Conservation (phyloP, 768 basidiomycete species). For the Kwoniella heveanensis region DNA sequence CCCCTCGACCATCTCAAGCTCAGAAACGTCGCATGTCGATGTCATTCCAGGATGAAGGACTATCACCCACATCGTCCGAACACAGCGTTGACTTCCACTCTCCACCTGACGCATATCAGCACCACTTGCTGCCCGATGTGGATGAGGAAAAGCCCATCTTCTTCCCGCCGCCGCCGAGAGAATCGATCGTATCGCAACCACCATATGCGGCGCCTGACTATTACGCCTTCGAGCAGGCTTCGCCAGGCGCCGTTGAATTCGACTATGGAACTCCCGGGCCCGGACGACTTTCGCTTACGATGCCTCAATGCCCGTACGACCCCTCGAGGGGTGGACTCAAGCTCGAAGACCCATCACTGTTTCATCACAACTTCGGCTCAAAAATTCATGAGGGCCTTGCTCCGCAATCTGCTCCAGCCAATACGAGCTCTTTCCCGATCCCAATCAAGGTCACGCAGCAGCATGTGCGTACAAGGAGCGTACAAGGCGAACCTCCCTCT, state of each 20-base stretch:
- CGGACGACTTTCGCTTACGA: not conserved
- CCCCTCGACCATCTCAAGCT: slow-evolving; percentile 64
- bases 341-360: not conserved
- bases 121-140: slow-evolving; percentile 28
- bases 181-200: not conserved
- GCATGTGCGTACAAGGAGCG: slow-evolving; percentile 38
- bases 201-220: slow-evolving; percentile 9
- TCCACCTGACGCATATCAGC: slow-evolving; percentile 40
- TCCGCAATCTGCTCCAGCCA: slow-evolving; percentile 28
- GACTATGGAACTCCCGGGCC: not conserved
- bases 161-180: slow-evolving; percentile 2
- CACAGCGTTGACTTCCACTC: slow-evolving; percentile 20
- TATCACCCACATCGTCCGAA: slow-evolving; percentile 39
- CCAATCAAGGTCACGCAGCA: slow-evolving; percentile 31
- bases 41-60: slow-evolving; percentile 14
- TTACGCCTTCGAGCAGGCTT: not conserved
- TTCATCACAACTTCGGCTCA: not conserved
- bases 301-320: slow-evolving; percentile 4
- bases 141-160: slow-evolving; percentile 23
- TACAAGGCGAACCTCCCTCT: slow-evolving; percentile 45
- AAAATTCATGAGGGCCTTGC: not conserved
- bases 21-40: slow-evolving; percentile 25
- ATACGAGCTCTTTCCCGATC: slow-evolving; percentile 20
- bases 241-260: slow-evolving; percentile 3
- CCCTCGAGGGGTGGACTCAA: not conserved